These are phyloP conservation scores for Chenopodium suecicum DNA, from an alignment of 148 eudicot species.

Conservation along the genomic window DNA sequence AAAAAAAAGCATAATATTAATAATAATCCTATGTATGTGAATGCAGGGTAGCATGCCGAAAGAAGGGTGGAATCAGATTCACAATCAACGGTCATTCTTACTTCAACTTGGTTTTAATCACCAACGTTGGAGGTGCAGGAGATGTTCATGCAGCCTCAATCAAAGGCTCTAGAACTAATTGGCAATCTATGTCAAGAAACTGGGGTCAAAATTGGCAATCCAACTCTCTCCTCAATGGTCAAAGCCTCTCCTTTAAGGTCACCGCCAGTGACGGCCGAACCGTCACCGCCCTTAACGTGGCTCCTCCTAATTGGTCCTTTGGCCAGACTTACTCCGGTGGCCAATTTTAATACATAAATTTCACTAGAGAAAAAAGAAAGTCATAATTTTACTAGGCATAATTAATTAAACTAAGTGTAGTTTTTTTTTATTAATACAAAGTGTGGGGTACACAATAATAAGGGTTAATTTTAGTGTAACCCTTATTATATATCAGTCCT, in stretches of 20 bases:
- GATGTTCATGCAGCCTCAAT: slow-evolving; percentile 62
- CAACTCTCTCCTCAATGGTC: slow-evolving; percentile 57
- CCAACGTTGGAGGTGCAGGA: slow-evolving; percentile 85
- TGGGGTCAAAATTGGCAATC: slow-evolving; percentile 93
- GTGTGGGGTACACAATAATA: slow-evolving; percentile 24
- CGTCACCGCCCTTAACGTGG: slow-evolving; percentile 48
- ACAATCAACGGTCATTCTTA: slow-evolving; percentile 79
- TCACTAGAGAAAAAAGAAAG: too few relatives aligned
- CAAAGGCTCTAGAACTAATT: slow-evolving; percentile 58
- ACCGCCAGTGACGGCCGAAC: slow-evolving; percentile 69
- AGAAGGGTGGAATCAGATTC: slow-evolving; percentile 73
- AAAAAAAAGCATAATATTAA: neutral
- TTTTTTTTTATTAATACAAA: neutral
- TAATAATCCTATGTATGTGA: neutral
- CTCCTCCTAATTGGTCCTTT: slow-evolving; percentile 65
- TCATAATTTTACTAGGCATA: neutral
- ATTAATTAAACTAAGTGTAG: neutral
- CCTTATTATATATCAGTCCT: slow-evolving; percentile 22
- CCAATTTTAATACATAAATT: slow-evolving; percentile 36
- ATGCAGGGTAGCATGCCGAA: slow-evolving; percentile 62
- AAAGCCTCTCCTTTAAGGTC: slow-evolving; percentile 65
- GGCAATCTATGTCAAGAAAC: slow-evolving; percentile 76
- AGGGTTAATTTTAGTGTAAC: slow-evolving; percentile 43
- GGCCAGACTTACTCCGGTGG: slow-evolving; percentile 64
- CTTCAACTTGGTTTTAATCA: slow-evolving; percentile 75